phyloP scores from a whole-genome alignment of 2,329 filamentous ascomycete genomes.

The Sporothrix mexicana region DNA sequence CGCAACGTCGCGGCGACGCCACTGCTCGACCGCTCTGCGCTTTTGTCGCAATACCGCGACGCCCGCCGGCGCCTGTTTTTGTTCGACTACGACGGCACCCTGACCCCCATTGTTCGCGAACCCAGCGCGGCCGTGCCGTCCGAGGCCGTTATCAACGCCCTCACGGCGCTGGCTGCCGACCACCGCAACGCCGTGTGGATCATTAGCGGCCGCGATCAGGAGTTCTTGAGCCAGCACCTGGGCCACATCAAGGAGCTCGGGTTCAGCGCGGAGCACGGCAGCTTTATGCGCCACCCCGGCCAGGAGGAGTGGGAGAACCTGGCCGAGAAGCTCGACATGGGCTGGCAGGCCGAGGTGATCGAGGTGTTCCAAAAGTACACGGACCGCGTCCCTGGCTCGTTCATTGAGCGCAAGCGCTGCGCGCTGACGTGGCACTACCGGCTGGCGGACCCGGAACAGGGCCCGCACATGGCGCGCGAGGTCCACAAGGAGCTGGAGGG shows the following conservation, averaged over 20 bases:
- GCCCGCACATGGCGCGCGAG: conserved; percentile 76
- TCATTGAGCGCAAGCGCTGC: conserved; percentile 92
- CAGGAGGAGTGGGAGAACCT: conserved; percentile 84
- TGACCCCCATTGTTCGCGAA: conserved; percentile 93
- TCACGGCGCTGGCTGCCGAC: conserved; percentile 80
- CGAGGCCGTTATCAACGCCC: conserved; percentile 76
- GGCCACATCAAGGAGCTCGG: conserved; percentile 89
- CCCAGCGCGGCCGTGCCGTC: conserved; percentile 89
- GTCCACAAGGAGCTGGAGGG: conserved; percentile 82
- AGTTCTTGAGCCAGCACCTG: conserved; percentile 87
- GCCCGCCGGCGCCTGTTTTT: conserved; percentile 87
- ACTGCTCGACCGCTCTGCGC: conserved; percentile 73
- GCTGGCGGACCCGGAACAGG: conserved; percentile 84
- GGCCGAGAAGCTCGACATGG: conserved; percentile 85
- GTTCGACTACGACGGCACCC: conserved; percentile 98
- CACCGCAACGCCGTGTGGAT: conserved; percentile 94
- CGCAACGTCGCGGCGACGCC: conserved; percentile 79
- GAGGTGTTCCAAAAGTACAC: conserved; percentile 87
- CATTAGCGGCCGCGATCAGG: conserved; percentile 91
- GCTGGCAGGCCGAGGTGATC: conserved; percentile 86
- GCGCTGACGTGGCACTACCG: conserved; percentile 98
- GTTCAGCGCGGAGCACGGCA: conserved; percentile 96
- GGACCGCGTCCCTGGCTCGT: conserved; percentile 83
- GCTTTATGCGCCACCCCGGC: conserved; percentile 85
- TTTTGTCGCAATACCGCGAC: conserved; percentile 75